Conservation (phyloP, 768 basidiomycete genomes). For the Agaricus bisporus region DNA sequence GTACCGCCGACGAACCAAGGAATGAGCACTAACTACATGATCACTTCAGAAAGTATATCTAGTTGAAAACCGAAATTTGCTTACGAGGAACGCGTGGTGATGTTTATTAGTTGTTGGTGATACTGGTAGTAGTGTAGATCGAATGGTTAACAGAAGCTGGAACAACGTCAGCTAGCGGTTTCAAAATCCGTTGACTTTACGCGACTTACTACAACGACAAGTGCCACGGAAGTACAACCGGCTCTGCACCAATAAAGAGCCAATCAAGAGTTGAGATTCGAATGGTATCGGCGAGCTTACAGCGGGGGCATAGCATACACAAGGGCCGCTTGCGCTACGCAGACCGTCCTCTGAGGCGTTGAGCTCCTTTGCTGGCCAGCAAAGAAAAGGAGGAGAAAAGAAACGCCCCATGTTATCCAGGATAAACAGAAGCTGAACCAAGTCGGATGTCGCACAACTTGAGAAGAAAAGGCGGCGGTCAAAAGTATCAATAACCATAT, state of each 20-base stretch:
- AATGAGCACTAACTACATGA: not conserved
- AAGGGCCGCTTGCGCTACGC: not conserved
- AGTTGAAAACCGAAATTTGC: not conserved
- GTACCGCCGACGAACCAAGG: slow-evolving; percentile 1
- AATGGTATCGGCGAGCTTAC: not conserved
- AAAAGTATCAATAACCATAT: too few species aligned
- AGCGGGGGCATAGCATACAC: not conserved
- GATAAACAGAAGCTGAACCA: not conserved
- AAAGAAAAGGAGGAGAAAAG: not conserved
- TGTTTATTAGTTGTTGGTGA: not conserved
- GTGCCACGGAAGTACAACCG: too few species aligned
- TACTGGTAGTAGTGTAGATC: too few species aligned
- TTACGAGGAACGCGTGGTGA: not conserved
- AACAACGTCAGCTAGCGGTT: too few species aligned
- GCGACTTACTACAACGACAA: too few species aligned
- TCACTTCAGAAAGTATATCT: not conserved
- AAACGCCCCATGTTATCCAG: not conserved
- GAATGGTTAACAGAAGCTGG: too few species aligned
- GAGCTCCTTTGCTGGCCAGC: not conserved
- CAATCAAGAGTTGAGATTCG: not conserved
- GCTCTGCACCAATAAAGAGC: too few species aligned
- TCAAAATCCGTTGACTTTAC: too few species aligned
- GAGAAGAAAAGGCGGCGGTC: too few species aligned
- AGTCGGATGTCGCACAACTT: not conserved
- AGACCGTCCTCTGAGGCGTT: not conserved